Evolutionary conservation across 164 flowering plant species (phyloP), one percentile per base, ranked within the genome.

Genomic region (Hamamelis virginiana): DNA sequence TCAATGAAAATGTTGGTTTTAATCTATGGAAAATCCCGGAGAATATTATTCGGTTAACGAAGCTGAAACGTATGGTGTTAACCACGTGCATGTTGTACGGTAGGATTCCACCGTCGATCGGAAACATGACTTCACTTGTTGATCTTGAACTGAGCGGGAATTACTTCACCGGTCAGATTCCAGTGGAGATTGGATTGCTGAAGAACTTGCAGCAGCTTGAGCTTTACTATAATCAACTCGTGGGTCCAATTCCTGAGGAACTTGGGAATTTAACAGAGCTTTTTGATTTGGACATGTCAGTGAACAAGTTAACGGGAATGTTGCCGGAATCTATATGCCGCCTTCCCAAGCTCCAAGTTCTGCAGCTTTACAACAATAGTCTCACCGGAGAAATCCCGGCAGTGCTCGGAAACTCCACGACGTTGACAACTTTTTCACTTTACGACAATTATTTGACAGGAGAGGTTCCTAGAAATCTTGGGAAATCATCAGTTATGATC

Each of bases 131-230:
- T 4, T 78, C 90, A 0, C 89, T 95, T 1, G 73, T 75, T 8
- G 92, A 92, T 73, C 89, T 92, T 43, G 91, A 95, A 73, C 71
- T 95, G 70, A 72, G 83, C 46, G 97, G 96, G 14, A 95, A 95
- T 74, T 80, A 56, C 51, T 81, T 92, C 1, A n/a, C 23, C 0
- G 97, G 97, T 23, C 66, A 46, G 43, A 82, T 95, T 57, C 97
- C 98, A 0, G 33, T 57, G 11, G 97, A 89, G 76, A 44, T 95
- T 3, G 91, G 92, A 8, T 62, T 65, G 74, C 76, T 95, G 71
- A 79, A 77, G 76, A 85, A 85, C 75, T 71, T 95, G 80, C 56
- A 59, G 22, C 78, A 67, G 63, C 86, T 95, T 52, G 97, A 91
- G 79, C 89, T 95, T 23, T 95, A 89, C 77, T 89, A 92, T 63